Base-by-base conservation (phyloP, 345 rosid genomes). In the Salix suchowensis region DNA sequence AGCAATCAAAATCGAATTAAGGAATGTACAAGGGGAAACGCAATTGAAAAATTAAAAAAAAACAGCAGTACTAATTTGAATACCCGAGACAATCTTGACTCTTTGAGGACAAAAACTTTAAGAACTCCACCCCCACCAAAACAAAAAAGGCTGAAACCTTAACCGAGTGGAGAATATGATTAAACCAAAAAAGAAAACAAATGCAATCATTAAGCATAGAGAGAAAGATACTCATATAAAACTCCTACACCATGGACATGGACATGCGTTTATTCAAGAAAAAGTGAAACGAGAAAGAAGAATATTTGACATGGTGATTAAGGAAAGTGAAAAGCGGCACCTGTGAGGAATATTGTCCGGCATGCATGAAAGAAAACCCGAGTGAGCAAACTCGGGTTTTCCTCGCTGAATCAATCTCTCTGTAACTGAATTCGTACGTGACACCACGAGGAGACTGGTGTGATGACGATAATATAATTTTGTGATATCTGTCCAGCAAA, bases 371-470 rank as follows among this genome's bases (percentile, higher is more conserved):
- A 21, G 14, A 19, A 46, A 55, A 76, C 55, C 68, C 68, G 44
- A 64, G 44, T 77, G 50, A 64, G 60, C 42, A 30, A 76, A 15
- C 46, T 70, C 65, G 70, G 80, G 48, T 62, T 52, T 62, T 62
- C 66, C 14, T 21, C 8, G 61, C 36, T 15, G 50, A 46, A 46
- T 14, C 50, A 46, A 46, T 46, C 50, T 46, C 50, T 4, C 42
- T 50, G 15, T 32, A 16, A 21, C 9, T 55, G 24, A 30, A 32
- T 62, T 11, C 8, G n/a, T 32, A 1, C 32, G 65, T 16, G 71
- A 74, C 71, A 74, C 16, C 75, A 42, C 42, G 12, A 73, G 50
- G 50, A 14, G 46, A 12, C 16, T 46, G 13, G 50, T 46, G 50
- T 46, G 3, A 13, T 46, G 16, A 46, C 0, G 16, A 46, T 46